phyloP scores from a whole-genome alignment of 176 grass and related monocot genomes.

The Aegilops sharonensis region DNA sequence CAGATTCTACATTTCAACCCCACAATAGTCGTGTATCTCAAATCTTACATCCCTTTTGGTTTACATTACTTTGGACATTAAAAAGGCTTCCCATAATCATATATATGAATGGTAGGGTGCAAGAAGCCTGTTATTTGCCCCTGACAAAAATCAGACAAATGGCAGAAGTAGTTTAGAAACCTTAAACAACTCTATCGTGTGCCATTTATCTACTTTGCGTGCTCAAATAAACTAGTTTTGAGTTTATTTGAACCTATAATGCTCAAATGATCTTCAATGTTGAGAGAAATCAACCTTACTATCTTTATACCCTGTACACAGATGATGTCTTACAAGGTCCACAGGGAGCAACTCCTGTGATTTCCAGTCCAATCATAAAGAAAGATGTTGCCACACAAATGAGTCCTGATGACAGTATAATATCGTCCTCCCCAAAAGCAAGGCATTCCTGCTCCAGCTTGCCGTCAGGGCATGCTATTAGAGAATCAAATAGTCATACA shows the following conservation, averaged over 20 bases:
- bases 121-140: not conserved
- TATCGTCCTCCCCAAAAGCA: slow-evolving; percentile 63
- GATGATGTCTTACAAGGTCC: slow-evolving; percentile 59
- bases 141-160: not conserved
- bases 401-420: slow-evolving; percentile 74
- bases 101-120: not conserved
- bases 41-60: not conserved
- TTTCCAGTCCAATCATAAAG: slow-evolving; percentile 61
- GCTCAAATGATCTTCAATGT: not conserved
- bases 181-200: not conserved
- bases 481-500: slow-evolving; percentile 53
- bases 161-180: not conserved
- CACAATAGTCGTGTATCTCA: not conserved
- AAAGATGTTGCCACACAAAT: slow-evolving; percentile 97
- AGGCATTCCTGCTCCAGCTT: slow-evolving; percentile 63
- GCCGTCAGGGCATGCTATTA: slow-evolving; percentile 50
- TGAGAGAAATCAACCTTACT: not conserved
- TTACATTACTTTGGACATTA: not conserved
- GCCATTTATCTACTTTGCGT: not conserved
- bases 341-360: slow-evolving; percentile 40
- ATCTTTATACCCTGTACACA: slow-evolving; percentile 31
- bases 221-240: not conserved
- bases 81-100: not conserved
- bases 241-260: slow-evolving; percentile 1
- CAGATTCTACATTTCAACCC: not conserved